Evolutionary conservation across 495 filamentous ascomycete genomes (phyloP), one percentile per base, ranked within the genome.

Genomic region (Tuber indicum): DNA sequence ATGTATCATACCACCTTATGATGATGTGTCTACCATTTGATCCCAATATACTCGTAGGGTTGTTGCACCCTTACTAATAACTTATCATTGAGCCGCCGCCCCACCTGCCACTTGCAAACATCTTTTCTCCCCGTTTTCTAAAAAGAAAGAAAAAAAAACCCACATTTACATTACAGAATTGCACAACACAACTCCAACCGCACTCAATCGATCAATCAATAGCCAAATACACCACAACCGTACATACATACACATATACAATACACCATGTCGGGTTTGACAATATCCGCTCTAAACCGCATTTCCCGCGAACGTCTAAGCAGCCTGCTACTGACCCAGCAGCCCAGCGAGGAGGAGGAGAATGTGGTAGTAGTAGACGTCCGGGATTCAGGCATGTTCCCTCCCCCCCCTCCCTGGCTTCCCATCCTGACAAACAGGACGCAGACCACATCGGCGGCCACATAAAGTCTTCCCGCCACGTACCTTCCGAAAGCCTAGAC

Each of bases 371-470:
- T 97, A 74, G 88, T 98, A 75, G 95, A 98, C 84, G 95, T 98
- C 62, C 91, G 95, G 77, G 95, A 96, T 85, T 90, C 89, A 71
- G 91, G 91, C 92, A 84, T 47, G 85, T 21, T 21, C 41, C 70
- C 44, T 42, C 3, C 12, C 70, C 58, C 76, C 26, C 58, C 6
- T 12, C 58, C 26, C 14, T 58, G n/a, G 23, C 23, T n/a, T n/a
- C 49, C 58, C 3, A 14, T 66, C n/a, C n/a, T 66, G 14, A 66
- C 4, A 8, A 32, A 66, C 14, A 66, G 58, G 58, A 17, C 10
- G 70, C 75, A 93, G 96, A 99, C 83, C 91, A 96, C 86, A 87
- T 98, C 74, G 96, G 96, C 81, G 96, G 96, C 76, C 96, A 99
- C 86, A 99, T 99, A 86, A 87, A 87, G 66, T 85, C 85, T 49